Evolutionary conservation across 768 basidiomycete genomes (phyloP).

Genomic region (Suillus sp.): DNA sequence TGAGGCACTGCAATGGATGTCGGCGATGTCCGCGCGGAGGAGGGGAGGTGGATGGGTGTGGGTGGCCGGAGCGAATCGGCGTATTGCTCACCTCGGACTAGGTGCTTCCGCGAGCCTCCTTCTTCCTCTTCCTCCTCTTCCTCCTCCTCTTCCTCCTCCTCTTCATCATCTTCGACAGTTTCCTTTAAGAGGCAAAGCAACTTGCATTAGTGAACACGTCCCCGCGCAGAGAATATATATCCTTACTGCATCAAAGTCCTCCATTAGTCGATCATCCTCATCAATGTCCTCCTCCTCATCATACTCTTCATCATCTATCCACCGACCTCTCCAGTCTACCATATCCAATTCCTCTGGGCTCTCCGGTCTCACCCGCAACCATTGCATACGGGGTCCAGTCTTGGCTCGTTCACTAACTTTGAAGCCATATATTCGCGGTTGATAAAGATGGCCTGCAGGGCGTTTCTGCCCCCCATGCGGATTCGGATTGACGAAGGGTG

Average conservation of each 20-base stretch:
- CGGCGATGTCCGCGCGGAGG: slow-evolving; percentile 53
- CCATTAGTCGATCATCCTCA: slow-evolving; percentile 72
- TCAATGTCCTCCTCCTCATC: slow-evolving; percentile 62
- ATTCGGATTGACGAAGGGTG: slow-evolving; percentile 84
- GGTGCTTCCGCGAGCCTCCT: slow-evolving; percentile 28
- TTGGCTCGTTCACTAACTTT: slow-evolving; percentile 94
- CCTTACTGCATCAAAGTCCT: slow-evolving; percentile 81
- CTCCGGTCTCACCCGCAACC: slow-evolving; percentile 88
- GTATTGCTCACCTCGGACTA: slow-evolving; percentile 39
- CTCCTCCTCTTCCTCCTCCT: slow-evolving; percentile 63
- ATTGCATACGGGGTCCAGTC: slow-evolving; percentile 95
- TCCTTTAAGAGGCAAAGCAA: slow-evolving; percentile 40
- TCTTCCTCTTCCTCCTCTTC: slow-evolving; percentile 43
- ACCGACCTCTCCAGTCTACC: slow-evolving; percentile 90
- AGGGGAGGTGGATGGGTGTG: slow-evolving; percentile 44
- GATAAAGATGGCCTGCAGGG: slow-evolving; percentile 84
- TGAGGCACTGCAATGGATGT: slow-evolving; percentile 51
- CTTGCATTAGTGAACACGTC: slow-evolving; percentile 17
- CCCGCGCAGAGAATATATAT: not conserved
- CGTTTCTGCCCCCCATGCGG: slow-evolving; percentile 87
- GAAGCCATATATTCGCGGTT: slow-evolving; percentile 95
- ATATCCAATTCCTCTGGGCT: slow-evolving; percentile 76
- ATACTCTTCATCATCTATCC: slow-evolving; percentile 79
- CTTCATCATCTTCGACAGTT: slow-evolving; percentile 50
- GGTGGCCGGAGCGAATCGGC: slow-evolving; percentile 39